Percentiles rank a stretch among this genome's conserved stretches.
Conservation (phyloP, 108 stramenopile genomes). For the Fistulifera solaris region DNA sequence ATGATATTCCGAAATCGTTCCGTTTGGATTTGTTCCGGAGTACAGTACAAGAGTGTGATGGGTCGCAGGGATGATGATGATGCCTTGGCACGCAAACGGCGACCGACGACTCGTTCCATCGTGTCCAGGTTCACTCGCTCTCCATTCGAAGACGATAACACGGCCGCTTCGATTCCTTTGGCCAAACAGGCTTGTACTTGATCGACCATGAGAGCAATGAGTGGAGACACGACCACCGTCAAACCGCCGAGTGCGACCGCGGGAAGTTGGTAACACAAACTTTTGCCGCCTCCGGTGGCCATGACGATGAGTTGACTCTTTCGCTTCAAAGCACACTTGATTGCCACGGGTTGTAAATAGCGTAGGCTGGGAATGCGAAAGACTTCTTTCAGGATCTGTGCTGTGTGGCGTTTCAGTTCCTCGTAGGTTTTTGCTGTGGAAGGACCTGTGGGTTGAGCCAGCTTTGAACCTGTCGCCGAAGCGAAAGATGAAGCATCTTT, state of each 20-base stretch:
- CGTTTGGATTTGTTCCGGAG: conserved; percentile 89
- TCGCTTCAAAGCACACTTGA: conserved; percentile 35
- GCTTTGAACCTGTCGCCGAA: too few species aligned
- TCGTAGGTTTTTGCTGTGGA: not conserved
- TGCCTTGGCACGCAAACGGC: conserved; percentile 10
- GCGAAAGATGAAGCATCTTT: not conserved
- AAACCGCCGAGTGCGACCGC: conserved; percentile 73
- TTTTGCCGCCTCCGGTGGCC: conserved; percentile 93
- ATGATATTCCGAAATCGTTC: conserved; percentile 58
- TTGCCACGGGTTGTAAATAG: conserved; percentile 45
- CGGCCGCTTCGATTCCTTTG: conserved; percentile 67
- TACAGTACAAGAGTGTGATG: conserved; percentile 83
- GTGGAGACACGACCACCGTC: conserved; percentile 92
- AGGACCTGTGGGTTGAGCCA: not conserved
- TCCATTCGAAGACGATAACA: conserved; percentile 33
- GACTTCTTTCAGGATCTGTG: conserved; percentile 20
- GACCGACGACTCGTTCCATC: conserved; percentile 30
- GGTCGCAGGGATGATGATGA: not conserved
- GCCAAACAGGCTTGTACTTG: conserved; percentile 70
- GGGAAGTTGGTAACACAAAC: conserved; percentile 92
- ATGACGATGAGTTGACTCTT: conserved; percentile 67
- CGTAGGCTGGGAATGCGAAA: conserved; percentile 48
- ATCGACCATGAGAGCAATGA: conserved; percentile 94
- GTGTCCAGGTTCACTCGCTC: conserved; percentile 41
- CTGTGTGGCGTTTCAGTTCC: conserved; percentile 1